phyloP scores from a whole-genome alignment of 306 rosid species.

The Ochetophila trinervis region DNA sequence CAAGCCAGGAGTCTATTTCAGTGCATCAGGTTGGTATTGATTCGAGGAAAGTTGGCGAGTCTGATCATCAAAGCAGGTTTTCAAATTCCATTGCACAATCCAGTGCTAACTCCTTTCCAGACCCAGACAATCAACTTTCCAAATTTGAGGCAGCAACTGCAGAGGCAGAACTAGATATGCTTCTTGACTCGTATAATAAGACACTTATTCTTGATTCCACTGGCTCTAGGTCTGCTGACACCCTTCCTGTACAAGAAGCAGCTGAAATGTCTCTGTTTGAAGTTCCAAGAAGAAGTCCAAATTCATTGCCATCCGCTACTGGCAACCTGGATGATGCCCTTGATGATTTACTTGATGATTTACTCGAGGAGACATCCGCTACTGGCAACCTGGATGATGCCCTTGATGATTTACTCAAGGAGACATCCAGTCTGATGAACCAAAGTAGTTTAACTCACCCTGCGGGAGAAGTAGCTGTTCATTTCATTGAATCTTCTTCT shows the following conservation, averaged over 20 bases:
- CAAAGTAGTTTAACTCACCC: slow-evolving; percentile 25
- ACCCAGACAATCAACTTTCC: slow-evolving; percentile 25
- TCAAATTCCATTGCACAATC: slow-evolving; percentile 23
- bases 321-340: slow-evolving; percentile 60
- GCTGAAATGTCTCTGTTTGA: slow-evolving; percentile 26
- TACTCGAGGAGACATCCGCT: slow-evolving; percentile 58
- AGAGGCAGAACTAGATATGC: slow-evolving; percentile 72
- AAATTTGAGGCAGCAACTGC: slow-evolving; percentile 46
- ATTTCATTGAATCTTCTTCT: slow-evolving; percentile 31
- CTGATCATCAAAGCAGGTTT: slow-evolving; percentile 25
- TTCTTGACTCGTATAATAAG: slow-evolving; percentile 55
- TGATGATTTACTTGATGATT: too few relatives aligned
- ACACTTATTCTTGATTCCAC: slow-evolving; percentile 32
- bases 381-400: slow-evolving; percentile 54
- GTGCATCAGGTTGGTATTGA: slow-evolving; percentile 17
- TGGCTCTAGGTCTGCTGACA: slow-evolving; percentile 15
- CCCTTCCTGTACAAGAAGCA: slow-evolving; percentile 25
- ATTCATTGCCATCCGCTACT: slow-evolving; percentile 26
- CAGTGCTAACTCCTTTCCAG: slow-evolving; percentile 19
- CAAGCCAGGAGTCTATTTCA: slow-evolving; percentile 19
- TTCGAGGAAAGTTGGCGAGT: slow-evolving; percentile 19
- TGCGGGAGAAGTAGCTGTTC: slow-evolving; percentile 28
- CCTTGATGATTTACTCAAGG: slow-evolving; percentile 66
- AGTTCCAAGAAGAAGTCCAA: slow-evolving; percentile 30
- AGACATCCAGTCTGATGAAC: slow-evolving; percentile 44